Evolutionary conservation across 768 basidiomycete species (phyloP), one percentile per base, ranked within the genome.

Genomic region (Pleurotus sapidus): DNA sequence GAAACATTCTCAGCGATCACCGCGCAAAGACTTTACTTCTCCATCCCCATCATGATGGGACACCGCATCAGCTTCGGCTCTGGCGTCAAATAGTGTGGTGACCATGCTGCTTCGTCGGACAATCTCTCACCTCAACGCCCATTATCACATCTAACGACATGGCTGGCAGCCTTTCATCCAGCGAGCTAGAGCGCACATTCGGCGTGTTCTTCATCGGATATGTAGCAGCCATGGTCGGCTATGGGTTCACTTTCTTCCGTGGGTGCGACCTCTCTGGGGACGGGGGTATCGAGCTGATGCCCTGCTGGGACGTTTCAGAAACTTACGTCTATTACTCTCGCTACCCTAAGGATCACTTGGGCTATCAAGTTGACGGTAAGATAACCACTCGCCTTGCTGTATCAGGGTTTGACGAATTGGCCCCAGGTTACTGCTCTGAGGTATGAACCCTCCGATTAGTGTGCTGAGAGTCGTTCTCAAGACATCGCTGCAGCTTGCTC

Each of bases 241-340:
- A 64, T 57, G 69, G 69, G 15, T 68, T 70, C 55, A 70, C 68
- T 4, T 67, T 69, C 59, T 70, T 70, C 58, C 69, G 69, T 70
- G 40, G 34, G 69, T 60, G 6, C 9, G 42, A 7, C 40, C n/a
- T 7, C 39, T 18, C n/a, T 20, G 11, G 8, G 24, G 18, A 7
- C 55, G 27, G 25, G 40, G 4, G 18, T 37, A 38, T 24, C 12
- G 23, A 34, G n/a, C 25, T 46, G 46, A 37, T 43, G 15, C 17
- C n/a, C 43, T 12, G 38, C 27, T 39, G 17, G 5, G 42, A 50
- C 9, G 8, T 42, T 43, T 18, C 46, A 70, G 69, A 70, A 56
- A 65, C 68, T 4, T 70, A 69, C 60, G 56, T 64, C 14, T 70
- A 70, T 34, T 69, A 50, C 54, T 67, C 64, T 42, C 63, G 59